Percentiles rank a stretch among this genome's conserved stretches.
These are phyloP conservation scores for Sporothrix dimorphospora DNA, from an alignment of 2,329 filamentous ascomycete species.

Conservation along the genomic window DNA sequence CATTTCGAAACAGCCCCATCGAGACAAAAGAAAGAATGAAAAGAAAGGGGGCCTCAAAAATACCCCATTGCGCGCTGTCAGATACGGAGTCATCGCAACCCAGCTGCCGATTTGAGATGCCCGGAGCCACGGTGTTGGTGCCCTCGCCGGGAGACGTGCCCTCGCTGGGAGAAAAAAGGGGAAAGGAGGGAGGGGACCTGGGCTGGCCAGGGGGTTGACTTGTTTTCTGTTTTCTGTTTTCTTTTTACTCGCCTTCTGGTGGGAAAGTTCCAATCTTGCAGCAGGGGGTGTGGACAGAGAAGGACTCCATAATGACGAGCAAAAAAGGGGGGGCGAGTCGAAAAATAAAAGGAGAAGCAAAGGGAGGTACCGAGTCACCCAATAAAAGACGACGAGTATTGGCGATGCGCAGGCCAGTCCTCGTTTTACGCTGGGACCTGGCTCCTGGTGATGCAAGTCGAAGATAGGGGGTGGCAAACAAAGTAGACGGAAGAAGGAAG, in stretches of 20 bases:
- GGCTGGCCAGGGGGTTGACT: background rate
- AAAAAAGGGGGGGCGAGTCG: background rate
- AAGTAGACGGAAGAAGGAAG: background rate
- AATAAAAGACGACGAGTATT: background rate
- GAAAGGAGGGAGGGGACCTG: background rate
- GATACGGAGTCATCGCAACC: constrained; percentile 1
- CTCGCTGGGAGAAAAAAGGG: background rate
- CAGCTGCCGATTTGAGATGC: constrained; percentile 29
- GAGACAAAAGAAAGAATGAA: constrained; percentile 18
- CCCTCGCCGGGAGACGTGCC: constrained; percentile 5
- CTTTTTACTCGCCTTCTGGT: background rate
- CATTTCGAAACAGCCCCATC: constrained; percentile 28
- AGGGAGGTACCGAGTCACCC: background rate
- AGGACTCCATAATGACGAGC: constrained; percentile 8
- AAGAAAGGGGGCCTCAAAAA: background rate
- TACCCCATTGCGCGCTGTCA: background rate
- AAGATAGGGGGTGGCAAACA: constrained; percentile 26
- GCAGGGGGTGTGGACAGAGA: constrained; percentile 12
- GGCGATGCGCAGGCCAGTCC: constrained; percentile 17
- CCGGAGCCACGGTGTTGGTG: constrained; percentile 28
- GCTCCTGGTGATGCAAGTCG: background rate
- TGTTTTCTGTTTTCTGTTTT: background rate
- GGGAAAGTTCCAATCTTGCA: constrained; percentile 11
- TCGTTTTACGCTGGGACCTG: constrained; percentile 16
- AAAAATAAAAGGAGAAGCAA: background rate